Evolutionary conservation across 75 land plant species (phyloP), one percentile per base, ranked within the genome.

Genomic region (Sequoia sempervirens): DNA sequence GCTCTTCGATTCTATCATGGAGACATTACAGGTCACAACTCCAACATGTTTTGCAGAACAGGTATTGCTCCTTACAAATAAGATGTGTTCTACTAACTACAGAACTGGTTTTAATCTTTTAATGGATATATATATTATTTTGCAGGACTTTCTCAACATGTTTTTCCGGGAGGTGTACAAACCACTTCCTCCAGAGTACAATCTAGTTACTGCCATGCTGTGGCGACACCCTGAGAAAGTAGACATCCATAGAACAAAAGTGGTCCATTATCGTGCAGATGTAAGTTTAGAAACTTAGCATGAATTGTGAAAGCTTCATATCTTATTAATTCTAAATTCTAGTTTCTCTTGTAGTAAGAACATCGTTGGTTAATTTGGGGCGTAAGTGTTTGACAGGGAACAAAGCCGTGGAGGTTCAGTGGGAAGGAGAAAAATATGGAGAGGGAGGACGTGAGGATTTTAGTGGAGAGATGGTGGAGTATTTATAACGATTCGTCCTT

Each of bases 401-500:
- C 93, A 17, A 92, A 92, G 82, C 93, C 91, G 34, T 92, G 93
- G 93, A 86, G 91, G 80, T 92, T 82, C 84, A 92, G 86, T 18
- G 91, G 93, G 18, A 80, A 92, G 52, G 93, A 90, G 58, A 90
- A 82, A 28, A 90, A 92, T 87, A 92, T 92, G 93, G 87, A 90
- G 28, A 89, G 91, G 58, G 93, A 92, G 52, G 90, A 90, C 76
- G 83, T 92, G 64, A 92, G 87, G 86, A 83, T 84, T 87, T 82
- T 92, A 6, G 91, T 92, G 81, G 50, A 84, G 34, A 92, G 88
- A 89, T 50, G 93, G 93, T 87, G 88, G 91, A 89, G 87, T 20
- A 84, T 92, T 9, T 90, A 87, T 83, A 86, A 92, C 9, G 93
- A 91, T 66, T 70, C 81, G 64, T 83, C 53, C 13, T 50, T 50